phyloP scores from a whole-genome alignment of 163 green algal species.

The Chlorella variabilis region DNA sequence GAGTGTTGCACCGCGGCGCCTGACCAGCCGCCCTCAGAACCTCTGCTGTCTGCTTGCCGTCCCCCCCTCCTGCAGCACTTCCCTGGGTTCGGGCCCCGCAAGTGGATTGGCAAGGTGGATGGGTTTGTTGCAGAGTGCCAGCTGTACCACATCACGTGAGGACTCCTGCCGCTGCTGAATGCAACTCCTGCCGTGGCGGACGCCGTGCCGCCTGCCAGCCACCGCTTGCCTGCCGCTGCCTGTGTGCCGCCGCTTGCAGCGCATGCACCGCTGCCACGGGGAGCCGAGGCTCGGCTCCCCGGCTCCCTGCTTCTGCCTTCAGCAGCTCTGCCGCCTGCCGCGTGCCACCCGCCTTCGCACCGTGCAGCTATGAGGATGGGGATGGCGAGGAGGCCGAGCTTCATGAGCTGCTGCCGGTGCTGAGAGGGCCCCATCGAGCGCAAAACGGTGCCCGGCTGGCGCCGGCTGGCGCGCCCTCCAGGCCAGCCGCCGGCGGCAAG shows the following conservation, averaged over 20 bases:
- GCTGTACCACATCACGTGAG: neutral
- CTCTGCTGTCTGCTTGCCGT: too few relatives aligned
- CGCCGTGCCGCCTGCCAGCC: too few relatives aligned
- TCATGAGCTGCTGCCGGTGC: neutral
- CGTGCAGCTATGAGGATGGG: slow-evolving; percentile 8
- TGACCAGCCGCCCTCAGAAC: too few relatives aligned
- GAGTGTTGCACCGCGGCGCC: too few relatives aligned
- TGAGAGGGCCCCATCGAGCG: neutral
- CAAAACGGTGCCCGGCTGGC: neutral
- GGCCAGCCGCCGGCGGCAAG: slow-evolving; percentile 8
- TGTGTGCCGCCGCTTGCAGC: too few relatives aligned
- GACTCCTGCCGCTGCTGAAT: neutral
- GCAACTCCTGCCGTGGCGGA: too few relatives aligned
- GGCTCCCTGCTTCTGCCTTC: too few relatives aligned
- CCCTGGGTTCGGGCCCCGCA: neutral
- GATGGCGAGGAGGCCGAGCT: slow-evolving; percentile 9
- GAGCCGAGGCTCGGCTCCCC: too few relatives aligned
- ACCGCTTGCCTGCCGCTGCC: too few relatives aligned
- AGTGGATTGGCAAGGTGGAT: neutral
- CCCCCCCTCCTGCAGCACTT: neutral
- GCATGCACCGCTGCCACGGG: too few relatives aligned
- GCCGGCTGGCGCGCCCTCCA: neutral
- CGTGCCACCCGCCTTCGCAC: too few relatives aligned
- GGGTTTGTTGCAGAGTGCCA: neutral
- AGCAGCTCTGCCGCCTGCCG: too few relatives aligned